Evolutionary conservation across 2,329 filamentous ascomycete genomes (phyloP), one percentile per base, ranked within the genome.

Genomic region (Fusarium sp.): DNA sequence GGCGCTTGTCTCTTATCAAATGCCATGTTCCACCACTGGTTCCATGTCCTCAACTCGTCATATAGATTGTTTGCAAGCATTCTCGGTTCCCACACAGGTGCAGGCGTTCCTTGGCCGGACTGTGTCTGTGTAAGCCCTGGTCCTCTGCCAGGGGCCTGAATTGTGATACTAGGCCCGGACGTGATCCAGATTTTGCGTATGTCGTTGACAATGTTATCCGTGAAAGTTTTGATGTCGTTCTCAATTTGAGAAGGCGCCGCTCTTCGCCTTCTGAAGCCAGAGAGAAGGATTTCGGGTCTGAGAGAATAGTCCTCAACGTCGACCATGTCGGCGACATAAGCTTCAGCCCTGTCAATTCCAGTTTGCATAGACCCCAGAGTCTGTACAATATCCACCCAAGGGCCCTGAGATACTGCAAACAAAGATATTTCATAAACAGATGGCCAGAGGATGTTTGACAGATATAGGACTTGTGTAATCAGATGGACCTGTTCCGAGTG

Each of bases 101-200:
- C 62, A 18, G 69, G 58, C 16, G 78, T 76, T 12, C 80, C 81
- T 55, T 79, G 78, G 3, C 75, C 77, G 6, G 77, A 75, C 51
- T 82, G 79, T 18, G 78, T 79, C 26, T 71, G 72, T 6, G 72
- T 59, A 8, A 76, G 72, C 12, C 72, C 75, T 13, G 71, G 72
- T 10, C 67, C 71, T 52, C 76, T 79, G 4, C 76, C 77, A 6
- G 81, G 80, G 5, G 77, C 79, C 57, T 77, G 80, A 26, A 84
- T 77, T 0, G 76, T 79, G 12, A 84, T 78, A 4, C 61, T 74
- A 3, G 73, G 69, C 5, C 69, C 73, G 4, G 74, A 73, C 2
- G 76, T 71, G 9, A 78, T 60, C 85, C 85, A 87, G 41, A 81
- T 83, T 44, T 77, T 79, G 6, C 75, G 74, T 12, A 86, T 79